Percentiles rank a stretch among this genome's conserved stretches.
Evolutionary conservation across 345 rosid species (phyloP).

Genomic region (Psidium guajava): DNA sequence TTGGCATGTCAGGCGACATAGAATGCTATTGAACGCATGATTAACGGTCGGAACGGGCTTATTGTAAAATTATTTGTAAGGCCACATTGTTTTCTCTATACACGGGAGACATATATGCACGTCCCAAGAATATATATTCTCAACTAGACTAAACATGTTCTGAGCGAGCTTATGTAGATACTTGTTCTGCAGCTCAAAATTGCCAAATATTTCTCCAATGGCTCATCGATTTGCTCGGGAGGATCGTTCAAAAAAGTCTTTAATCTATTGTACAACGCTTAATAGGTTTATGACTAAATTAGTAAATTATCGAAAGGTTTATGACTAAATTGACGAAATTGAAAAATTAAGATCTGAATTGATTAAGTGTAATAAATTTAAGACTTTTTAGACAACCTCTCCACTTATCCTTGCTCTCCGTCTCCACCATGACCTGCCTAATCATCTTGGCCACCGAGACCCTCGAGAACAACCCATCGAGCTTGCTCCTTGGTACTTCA

Average conservation of each 20-base stretch:
- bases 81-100: too few species aligned
- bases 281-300: too few species aligned
- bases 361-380: too few species aligned
- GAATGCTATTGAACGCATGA: neutral
- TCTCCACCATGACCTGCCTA: constrained; percentile 4
- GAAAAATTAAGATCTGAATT: too few species aligned
- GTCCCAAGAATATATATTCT: neutral
- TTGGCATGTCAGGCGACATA: too few species aligned
- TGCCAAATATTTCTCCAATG: constrained; percentile 1
- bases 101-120: too few species aligned
- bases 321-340: too few species aligned
- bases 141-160: neutral
- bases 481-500: constrained; percentile 7
- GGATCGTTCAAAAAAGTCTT: too few species aligned
- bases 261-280: too few species aligned
- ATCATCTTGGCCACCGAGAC: constrained; percentile 1
- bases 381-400: too few species aligned
- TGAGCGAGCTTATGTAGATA: neutral
- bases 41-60: neutral
- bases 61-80: neutral
- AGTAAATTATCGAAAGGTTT: too few species aligned
- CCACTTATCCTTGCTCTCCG: neutral
- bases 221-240: constrained; percentile 3
- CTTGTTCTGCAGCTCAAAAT: neutral
- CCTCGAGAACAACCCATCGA: constrained; percentile 9